Conservation (phyloP, 768 basidiomycete genomes). For the Xerocomellus chrysenteron region DNA sequence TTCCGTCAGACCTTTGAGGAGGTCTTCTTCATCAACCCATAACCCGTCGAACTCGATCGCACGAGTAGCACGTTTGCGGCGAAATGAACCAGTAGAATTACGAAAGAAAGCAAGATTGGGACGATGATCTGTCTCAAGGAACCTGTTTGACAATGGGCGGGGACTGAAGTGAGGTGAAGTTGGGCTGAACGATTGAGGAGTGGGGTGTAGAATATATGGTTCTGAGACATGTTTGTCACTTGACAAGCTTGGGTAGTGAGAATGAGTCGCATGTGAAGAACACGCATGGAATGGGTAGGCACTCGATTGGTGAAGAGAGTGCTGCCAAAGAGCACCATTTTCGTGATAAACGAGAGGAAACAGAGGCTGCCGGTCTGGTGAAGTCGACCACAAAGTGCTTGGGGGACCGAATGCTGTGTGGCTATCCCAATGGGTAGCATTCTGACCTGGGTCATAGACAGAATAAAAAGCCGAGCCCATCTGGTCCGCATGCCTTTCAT, state of each 20-base stretch:
- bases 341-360: background rate
- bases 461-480: background rate
- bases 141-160: background rate
- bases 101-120: background rate
- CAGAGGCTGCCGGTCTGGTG: background rate
- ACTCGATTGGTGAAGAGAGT: background rate
- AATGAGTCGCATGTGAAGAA: background rate
- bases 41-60: constrained; percentile 2
- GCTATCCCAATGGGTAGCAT: background rate
- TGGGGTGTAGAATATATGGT: background rate
- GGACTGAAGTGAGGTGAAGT: background rate
- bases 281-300: no score
- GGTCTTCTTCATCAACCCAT: constrained; percentile 11
- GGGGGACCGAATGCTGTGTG: background rate
- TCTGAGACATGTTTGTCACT: background rate
- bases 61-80: background rate
- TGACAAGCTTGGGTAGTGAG: background rate
- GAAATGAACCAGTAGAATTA: background rate
- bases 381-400: background rate
- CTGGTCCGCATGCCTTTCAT: background rate
- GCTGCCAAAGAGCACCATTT: background rate
- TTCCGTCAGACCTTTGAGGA: constrained; percentile 3
- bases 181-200: background rate
- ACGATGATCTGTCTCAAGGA: no score
- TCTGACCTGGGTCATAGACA: no score